Base-by-base conservation (phyloP, 163 green algal species). In the Chlamydomonas reinhardtii region DNA sequence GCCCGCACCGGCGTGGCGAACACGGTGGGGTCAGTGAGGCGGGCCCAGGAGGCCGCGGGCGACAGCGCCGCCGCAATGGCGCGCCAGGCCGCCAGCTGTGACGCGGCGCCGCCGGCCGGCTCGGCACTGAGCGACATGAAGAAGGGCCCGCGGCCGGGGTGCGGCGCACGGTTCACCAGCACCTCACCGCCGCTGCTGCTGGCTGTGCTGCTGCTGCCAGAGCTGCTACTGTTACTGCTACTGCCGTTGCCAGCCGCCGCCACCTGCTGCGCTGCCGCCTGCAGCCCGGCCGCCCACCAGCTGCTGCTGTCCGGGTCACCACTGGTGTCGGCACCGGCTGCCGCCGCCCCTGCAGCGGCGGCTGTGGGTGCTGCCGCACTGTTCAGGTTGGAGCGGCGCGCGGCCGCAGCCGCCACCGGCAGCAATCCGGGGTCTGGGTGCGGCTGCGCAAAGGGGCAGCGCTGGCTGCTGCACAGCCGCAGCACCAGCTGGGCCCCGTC, bases 91-190 rank as follows among this genome's bases (percentile, higher is more conserved):
- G 27, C 59, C 35, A 83, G 35, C 61, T 73, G 75, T 15, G 5
- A 5, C 9, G 25, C 35, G 48, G 48, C 48, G 48, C 48, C 48
- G 48, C 48, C 48, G 48, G 48, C 11, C 75, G 75, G n/a, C 2
- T 19, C 16, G 25, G 34, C 34, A 12, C 34, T 29, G 59, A 83
- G 9, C 14, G 75, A 5, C 25, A 83, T 9, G 59, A 43, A 83
- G 75, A 73, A 83, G 14, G 75, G 75, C 2, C 75, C 75, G 59
- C 75, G 75, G 59, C 75, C 75, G 2, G 75, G 75, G 37, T 83
- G 75, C 34, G 75, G 75, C 4, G 75, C 75, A 8, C 61, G 34
- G 35, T 83, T 83, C 5, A 83, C 75, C 75, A 61, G 35, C 15
- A 62, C 69, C 29, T 35, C 64, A 1, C 61, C 24, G 20, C 61